These are phyloP conservation scores for Gentiana macrophylla DNA, from an alignment of 257 asterid species.

Conservation along the genomic window DNA sequence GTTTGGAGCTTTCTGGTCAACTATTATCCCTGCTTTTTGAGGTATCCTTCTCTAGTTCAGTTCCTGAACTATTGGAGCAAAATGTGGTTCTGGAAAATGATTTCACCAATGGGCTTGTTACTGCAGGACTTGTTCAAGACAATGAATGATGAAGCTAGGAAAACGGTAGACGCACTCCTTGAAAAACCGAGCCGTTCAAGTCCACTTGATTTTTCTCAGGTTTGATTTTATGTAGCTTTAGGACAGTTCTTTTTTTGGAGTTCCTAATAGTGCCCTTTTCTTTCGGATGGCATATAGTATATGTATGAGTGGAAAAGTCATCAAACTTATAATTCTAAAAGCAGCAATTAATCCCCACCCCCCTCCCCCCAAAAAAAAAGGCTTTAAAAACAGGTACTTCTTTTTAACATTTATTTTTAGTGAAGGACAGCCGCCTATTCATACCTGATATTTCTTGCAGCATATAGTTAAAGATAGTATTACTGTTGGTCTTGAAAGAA, in stretches of 20 bases:
- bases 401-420: too few species aligned
- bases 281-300: too few species aligned
- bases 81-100: conserved; percentile 2
- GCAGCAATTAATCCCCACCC: too few species aligned
- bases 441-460: conserved; percentile 20
- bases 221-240: conserved; percentile 11
- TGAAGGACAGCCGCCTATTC: too few species aligned
- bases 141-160: conserved; percentile 56
- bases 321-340: too few species aligned
- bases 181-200: conserved; percentile 36
- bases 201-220: conserved; percentile 58
- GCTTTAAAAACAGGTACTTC: too few species aligned
- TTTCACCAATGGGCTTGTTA: conserved; percentile 10
- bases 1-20: conserved; percentile 93
- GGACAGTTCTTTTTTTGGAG: not conserved
- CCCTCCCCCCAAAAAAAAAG: too few species aligned
- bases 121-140: conserved; percentile 85
- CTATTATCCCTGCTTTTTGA: conserved; percentile 79
- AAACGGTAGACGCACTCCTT: conserved; percentile 25
- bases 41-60: conserved; percentile 30
- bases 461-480: conserved; percentile 31
- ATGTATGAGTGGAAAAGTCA: too few species aligned
- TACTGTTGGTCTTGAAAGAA: conserved; percentile 63
- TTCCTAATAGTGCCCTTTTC: too few species aligned
- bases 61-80: not conserved